Evolutionary conservation across 2,329 filamentous ascomycete genomes (phyloP).

Genomic region (Fusarium sp.): DNA sequence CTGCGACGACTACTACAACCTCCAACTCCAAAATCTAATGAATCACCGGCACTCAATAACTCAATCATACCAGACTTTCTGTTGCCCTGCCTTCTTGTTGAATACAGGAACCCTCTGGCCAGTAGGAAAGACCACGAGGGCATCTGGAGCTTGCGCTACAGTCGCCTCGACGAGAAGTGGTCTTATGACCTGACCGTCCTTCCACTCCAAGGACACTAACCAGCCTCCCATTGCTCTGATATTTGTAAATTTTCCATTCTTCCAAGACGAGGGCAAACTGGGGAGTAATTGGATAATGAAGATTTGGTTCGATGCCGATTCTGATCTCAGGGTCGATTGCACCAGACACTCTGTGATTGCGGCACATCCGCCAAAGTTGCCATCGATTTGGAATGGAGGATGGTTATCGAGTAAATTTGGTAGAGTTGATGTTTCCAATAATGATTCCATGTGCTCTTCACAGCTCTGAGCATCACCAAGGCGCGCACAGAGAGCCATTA

Average conservation of each 20-base stretch:
- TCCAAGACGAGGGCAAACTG: constrained; percentile 35
- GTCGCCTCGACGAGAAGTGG: constrained; percentile 18
- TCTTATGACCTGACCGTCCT: neutral
- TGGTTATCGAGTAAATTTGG: constrained; percentile 42
- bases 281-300: constrained; percentile 35
- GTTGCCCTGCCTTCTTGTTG: neutral
- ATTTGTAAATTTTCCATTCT: constrained; percentile 1
- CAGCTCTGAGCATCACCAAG: constrained; percentile 46
- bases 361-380: constrained; percentile 47
- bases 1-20: too few relatives aligned
- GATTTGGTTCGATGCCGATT: neutral
- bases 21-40: too few relatives aligned
- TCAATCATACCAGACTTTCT: neutral
- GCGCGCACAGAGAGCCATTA: constrained; percentile 62
- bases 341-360: constrained; percentile 42
- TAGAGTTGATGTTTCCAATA: constrained; percentile 32
- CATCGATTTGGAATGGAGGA: constrained; percentile 50
- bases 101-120: neutral
- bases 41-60: too few relatives aligned
- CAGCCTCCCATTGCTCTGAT: constrained; percentile 28
- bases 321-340: constrained; percentile 23
- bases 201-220: constrained; percentile 35
- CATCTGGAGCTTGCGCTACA: constrained; percentile 4
- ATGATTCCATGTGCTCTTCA: constrained; percentile 30
- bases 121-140: constrained; percentile 12